phyloP scores from a whole-genome alignment of 2,329 filamentous ascomycete species.

The Remersonia thermophila region DNA sequence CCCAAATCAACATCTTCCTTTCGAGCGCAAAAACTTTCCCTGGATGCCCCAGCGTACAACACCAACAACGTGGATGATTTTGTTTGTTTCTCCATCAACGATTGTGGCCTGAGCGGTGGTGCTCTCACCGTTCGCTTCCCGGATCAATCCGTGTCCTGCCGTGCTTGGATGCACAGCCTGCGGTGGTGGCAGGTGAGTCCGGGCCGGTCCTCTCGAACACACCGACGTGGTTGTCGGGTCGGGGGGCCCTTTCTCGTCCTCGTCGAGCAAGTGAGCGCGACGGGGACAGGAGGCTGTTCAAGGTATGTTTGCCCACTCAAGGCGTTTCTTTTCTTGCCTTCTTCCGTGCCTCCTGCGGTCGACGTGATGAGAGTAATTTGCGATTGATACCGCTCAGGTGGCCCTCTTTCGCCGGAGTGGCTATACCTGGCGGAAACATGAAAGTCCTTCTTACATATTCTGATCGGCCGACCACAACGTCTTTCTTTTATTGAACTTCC shows the following conservation, averaged over 20 bases:
- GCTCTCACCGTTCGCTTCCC: too few relatives aligned
- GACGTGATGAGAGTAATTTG: conserved; percentile 85
- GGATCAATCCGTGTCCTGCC: too few relatives aligned
- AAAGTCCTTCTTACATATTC: conserved; percentile 96
- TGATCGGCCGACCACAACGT: conserved; percentile 35
- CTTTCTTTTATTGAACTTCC: neutral
- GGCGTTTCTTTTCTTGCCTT: neutral
- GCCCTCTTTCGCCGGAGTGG: conserved; percentile 68
- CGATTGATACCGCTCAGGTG: conserved; percentile 71
- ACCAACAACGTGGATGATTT: too few relatives aligned
- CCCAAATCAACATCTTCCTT: neutral
- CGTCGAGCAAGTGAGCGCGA: too few relatives aligned
- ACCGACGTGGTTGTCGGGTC: too few relatives aligned
- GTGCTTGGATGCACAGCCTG: neutral
- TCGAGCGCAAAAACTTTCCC: too few relatives aligned
- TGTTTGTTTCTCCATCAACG: too few relatives aligned
- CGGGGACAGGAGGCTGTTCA: too few relatives aligned
- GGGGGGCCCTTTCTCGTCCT: too few relatives aligned
- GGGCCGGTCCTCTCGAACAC: neutral
- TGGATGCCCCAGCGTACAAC: too few relatives aligned
- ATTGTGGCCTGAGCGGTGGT: too few relatives aligned
- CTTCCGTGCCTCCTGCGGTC: conserved; percentile 2
- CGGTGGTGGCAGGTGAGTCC: neutral
- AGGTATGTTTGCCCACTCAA: too few relatives aligned
- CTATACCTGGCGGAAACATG: conserved; percentile 59